Evolutionary conservation across 2,329 filamentous ascomycete genomes (phyloP).

Genomic region (Talaromyces verruculosus): DNA sequence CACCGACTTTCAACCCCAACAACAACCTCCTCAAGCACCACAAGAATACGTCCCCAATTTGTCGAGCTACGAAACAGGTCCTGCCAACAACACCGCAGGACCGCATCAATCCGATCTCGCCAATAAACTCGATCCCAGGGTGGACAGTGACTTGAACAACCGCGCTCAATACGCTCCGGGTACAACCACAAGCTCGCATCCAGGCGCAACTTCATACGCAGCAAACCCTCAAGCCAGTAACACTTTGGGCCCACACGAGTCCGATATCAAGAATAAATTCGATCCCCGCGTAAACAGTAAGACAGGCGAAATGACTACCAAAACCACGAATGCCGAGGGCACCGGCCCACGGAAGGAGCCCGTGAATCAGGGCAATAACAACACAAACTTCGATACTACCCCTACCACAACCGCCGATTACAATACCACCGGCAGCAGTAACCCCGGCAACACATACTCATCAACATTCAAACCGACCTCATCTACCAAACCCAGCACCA

Average conservation of each 20-base stretch:
- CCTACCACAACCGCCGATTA: background rate
- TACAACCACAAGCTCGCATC: conserved; percentile 17
- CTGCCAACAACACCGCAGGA: conserved; percentile 11
- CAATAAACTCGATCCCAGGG: conserved; percentile 42
- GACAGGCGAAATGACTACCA: conserved; percentile 26
- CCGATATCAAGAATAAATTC: conserved; percentile 48
- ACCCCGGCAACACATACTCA: background rate
- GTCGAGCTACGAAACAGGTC: conserved; percentile 10
- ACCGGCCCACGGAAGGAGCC: conserved; percentile 1
- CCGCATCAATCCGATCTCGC: conserved; percentile 14
- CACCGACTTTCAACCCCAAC: background rate
- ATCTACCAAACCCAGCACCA: background rate
- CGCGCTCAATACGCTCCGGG: conserved; percentile 25
- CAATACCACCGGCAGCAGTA: background rate
- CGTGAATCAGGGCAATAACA: background rate
- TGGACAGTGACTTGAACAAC: conserved; percentile 35
- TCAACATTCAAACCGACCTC: background rate
- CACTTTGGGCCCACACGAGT: conserved; percentile 45
- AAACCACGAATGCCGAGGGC: conserved; percentile 17
- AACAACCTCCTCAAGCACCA: background rate
- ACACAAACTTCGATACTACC: background rate
- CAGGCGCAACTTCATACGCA: conserved; percentile 16
- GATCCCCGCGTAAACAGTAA: conserved; percentile 51
- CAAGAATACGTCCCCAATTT: conserved; percentile 1
- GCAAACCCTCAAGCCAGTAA: conserved; percentile 44